These are phyloP conservation scores for Raffaelea albimanens DNA, from an alignment of 2,329 filamentous ascomycete species.

Conservation along the genomic window DNA sequence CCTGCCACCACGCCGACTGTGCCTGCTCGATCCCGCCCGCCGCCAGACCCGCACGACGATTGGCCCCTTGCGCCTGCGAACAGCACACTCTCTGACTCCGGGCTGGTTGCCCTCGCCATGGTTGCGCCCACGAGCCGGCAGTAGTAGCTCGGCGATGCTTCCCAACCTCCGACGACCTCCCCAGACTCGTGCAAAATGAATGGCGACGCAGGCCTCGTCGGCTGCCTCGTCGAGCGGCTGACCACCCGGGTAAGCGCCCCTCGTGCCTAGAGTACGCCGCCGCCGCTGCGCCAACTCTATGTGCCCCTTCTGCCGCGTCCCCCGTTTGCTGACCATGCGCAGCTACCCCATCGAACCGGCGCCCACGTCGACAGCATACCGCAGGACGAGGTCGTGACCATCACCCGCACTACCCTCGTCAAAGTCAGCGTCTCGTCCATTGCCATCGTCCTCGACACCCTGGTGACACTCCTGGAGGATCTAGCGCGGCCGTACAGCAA, in stretches of 20 bases:
- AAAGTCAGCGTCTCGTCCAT: constrained; percentile 48
- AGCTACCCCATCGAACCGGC: constrained; percentile 57
- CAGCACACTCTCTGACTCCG: no score
- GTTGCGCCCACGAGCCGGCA: neutral
- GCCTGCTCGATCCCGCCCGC: no score
- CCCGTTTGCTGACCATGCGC: no score
- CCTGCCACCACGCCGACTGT: no score
- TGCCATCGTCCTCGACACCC: constrained; percentile 43
- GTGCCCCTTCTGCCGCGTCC: no score
- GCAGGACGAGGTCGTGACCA: constrained; percentile 51
- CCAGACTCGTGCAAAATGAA: constrained; percentile 35
- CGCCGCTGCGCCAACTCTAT: no score
- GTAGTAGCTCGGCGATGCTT: neutral
- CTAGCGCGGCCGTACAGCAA: constrained; percentile 42
- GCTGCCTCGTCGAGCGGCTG: constrained; percentile 53
- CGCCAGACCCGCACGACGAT: no score
- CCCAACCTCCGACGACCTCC: neutral
- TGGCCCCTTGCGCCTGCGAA: no score
- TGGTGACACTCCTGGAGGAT: constrained; percentile 49
- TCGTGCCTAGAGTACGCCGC: no score
- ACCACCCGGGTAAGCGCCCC: constrained; percentile 43
- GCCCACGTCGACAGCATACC: constrained; percentile 44
- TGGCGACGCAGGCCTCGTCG: constrained; percentile 49
- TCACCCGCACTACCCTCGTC: constrained; percentile 52
- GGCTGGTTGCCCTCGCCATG: constrained; percentile 5